These are phyloP conservation scores for Dioscorea zingiberensis DNA, from an alignment of 106 monocot genomes.

Conservation along the genomic window DNA sequence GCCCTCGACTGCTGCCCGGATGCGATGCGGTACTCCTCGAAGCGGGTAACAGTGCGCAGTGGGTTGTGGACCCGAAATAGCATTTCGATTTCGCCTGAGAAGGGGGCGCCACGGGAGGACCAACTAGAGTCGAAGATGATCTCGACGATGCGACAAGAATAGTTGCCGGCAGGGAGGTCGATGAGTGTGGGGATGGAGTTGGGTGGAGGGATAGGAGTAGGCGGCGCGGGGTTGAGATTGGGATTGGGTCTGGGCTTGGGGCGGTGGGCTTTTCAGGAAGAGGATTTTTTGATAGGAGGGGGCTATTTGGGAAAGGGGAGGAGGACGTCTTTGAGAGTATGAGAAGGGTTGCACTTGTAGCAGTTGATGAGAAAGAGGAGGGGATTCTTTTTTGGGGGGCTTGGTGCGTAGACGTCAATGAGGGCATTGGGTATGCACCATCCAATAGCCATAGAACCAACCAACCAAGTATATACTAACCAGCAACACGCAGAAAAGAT, in stretches of 20 bases:
- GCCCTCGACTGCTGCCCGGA: slow-evolving; percentile 24
- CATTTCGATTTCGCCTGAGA: slow-evolving; percentile 64
- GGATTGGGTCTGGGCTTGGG: slow-evolving; percentile 9
- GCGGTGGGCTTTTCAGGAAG: neutral
- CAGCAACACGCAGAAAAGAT: no score
- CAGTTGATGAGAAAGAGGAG: slow-evolving; percentile 14
- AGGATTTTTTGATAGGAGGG: slow-evolving; percentile 11
- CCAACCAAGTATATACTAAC: no score
- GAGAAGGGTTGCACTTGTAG: slow-evolving; percentile 23
- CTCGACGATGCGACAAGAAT: slow-evolving; percentile 68
- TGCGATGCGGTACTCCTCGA: slow-evolving; percentile 74
- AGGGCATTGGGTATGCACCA: slow-evolving; percentile 50
- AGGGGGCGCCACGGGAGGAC: slow-evolving; percentile 32
- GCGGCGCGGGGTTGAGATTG: slow-evolving; percentile 2
- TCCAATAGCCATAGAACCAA: slow-evolving; percentile 22
- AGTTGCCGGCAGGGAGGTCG: slow-evolving; percentile 53
- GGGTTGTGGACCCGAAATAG: slow-evolving; percentile 81
- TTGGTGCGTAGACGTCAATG: slow-evolving; percentile 25
- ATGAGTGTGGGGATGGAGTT: slow-evolving; percentile 24
- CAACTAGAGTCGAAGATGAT: slow-evolving; percentile 75
- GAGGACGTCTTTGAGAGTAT: slow-evolving; percentile 30
- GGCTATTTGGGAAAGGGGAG: slow-evolving; percentile 19
- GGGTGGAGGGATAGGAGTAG: neutral
- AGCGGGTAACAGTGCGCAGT: slow-evolving; percentile 43
- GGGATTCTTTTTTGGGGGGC: slow-evolving; percentile 5